phyloP scores from a whole-genome alignment of 192 early-diverging fungal genomes.

The Rhizoclosmatium globosum region DNA sequence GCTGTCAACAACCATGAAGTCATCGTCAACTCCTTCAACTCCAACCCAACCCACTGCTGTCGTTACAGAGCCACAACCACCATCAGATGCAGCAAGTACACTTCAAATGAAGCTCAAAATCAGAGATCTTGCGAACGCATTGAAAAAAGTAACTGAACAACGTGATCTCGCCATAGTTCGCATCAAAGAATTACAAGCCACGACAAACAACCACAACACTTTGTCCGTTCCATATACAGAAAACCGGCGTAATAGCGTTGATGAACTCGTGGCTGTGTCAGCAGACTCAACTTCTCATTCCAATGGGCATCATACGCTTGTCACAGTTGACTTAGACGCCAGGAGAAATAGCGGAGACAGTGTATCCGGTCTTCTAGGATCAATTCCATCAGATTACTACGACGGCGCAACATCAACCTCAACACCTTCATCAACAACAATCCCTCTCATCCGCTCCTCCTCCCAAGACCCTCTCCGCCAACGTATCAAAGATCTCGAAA shows the following conservation, averaged over 20 bases:
- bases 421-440: background rate
- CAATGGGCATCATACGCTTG: background rate
- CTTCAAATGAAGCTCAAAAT: constrained; percentile 47
- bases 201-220: background rate
- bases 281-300: too few relatives aligned
- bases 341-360: constrained; percentile 6
- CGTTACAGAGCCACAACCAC: background rate
- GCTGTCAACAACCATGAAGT: background rate
- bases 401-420: background rate
- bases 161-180: constrained; percentile 40
- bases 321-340: constrained; percentile 8
- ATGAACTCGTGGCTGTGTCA: background rate
- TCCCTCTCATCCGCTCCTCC: background rate
- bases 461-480: background rate
- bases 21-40: background rate
- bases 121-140: constrained; percentile 42
- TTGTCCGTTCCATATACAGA: background rate
- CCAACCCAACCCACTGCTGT: background rate
- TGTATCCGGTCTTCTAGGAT: background rate
- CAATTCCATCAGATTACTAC: background rate
- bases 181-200: constrained; percentile 36
- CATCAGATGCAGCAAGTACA: constrained; percentile 21
- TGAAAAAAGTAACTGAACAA: constrained; percentile 43
- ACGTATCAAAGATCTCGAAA: constrained; percentile 12
- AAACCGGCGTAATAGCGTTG: constrained; percentile 11